These are phyloP conservation scores for Perilla frutescens DNA, from an alignment of 257 asterid genomes.

Conservation along the genomic window DNA sequence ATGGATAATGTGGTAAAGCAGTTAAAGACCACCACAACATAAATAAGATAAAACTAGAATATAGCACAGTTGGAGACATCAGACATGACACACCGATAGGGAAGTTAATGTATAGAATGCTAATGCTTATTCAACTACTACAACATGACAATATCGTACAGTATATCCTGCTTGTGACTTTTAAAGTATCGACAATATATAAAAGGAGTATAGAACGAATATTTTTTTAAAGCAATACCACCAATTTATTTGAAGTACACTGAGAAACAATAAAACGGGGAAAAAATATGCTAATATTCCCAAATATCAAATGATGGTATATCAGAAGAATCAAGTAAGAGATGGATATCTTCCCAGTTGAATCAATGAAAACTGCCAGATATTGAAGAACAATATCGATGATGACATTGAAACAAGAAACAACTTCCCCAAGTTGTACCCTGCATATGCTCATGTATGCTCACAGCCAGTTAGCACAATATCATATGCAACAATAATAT, in stretches of 20 bases:
- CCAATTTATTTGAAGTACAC: not conserved
- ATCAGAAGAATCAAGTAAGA: not conserved
- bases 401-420: slow-evolving; percentile 10
- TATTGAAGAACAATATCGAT: not conserved
- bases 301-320: slow-evolving; percentile 19
- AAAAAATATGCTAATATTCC: not conserved
- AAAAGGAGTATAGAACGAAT: not conserved
- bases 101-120: not conserved
- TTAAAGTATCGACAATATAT: not conserved
- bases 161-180: not conserved
- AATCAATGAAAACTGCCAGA: not conserved
- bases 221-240: not conserved
- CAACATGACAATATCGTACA: slow-evolving; percentile 7
- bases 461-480: not conserved
- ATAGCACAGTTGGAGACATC: not conserved
- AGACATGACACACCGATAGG: not conserved
- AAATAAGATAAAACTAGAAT: not conserved
- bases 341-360: not conserved
- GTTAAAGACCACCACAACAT: not conserved
- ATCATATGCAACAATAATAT: slow-evolving; percentile 7
- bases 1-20: not conserved
- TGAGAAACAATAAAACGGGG: not conserved
- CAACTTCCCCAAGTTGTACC: not conserved
- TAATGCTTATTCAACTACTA: not conserved
- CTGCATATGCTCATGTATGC: not conserved